Base-by-base conservation (phyloP, 495 filamentous ascomycete species). In the Hapsidospora chrysogenum region DNA sequence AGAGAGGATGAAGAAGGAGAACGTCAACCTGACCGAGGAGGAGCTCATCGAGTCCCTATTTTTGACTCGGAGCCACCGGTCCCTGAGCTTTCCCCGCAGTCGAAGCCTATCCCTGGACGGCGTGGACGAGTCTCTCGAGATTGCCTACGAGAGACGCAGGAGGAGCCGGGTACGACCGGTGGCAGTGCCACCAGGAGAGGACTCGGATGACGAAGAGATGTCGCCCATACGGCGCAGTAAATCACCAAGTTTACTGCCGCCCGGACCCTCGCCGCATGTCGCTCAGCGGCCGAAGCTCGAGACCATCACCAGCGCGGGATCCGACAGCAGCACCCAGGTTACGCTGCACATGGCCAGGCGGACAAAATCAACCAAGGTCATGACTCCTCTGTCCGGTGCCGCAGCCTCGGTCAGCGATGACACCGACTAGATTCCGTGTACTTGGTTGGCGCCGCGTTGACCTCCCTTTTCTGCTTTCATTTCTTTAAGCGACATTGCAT, bases 1-100 rank as follows among this genome's bases (percentile, higher is more conserved):
- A 17, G 58, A 56, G 45, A 53, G 42, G 43, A 44, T 52, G 13
- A 38, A 53, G 38, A 58, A 60, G 44, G 57, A 45, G 40, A 43
- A 55, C 8, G 53, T 46, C 18, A 49, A 47, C 37, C 1, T 48
- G 46, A 5, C 36, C 44, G 17, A 41, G 21, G 10, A 42, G 39
- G 42, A 44, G 46, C 22, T 41, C 33, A 37, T 48, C 50, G 9
- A 48, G 45, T 21, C 43, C 36, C 16, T 39, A 9, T 29, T 37
- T 9, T 19, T 29, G 7, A 14, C 36, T 10, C 4, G 37, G n/a
- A 43, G 45, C 6, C 36, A 19, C 42, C 40, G 6, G 20, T 43
- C 31, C 16, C 44, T 43, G 17, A 49, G 49, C 20, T 47, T 45
- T 0, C 32, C 46, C 21, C 42, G 53, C 26, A 57, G 52, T 17